Percentiles rank a stretch among this genome's conserved stretches.
Conservation (phyloP, 2,329 filamentous ascomycete species). For the Simplicillium sp. region DNA sequence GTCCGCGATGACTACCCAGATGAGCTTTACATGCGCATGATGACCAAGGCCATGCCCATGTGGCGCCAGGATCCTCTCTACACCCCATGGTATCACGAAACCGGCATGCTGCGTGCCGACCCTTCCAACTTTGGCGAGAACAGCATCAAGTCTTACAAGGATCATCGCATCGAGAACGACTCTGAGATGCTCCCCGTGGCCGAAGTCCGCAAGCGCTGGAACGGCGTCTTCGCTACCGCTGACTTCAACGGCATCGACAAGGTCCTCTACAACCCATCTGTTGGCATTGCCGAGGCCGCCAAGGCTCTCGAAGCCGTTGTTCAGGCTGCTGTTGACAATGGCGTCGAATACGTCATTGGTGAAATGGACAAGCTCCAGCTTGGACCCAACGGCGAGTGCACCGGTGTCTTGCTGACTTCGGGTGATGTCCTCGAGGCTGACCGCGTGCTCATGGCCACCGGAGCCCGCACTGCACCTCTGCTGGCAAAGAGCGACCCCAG, state of each 20-base stretch:
- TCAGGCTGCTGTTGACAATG: slow-evolving; percentile 37
- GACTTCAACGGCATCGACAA: slow-evolving; percentile 46
- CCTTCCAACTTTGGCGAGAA: slow-evolving; percentile 31
- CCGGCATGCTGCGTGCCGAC: slow-evolving; percentile 40
- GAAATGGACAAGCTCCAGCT: slow-evolving; percentile 38
- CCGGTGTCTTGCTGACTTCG: slow-evolving; percentile 37
- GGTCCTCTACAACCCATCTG: slow-evolving; percentile 47
- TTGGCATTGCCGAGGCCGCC: slow-evolving; percentile 50
- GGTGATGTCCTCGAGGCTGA: slow-evolving; percentile 39
- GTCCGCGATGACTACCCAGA: slow-evolving; percentile 32
- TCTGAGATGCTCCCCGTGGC: slow-evolving; percentile 32
- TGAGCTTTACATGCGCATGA: slow-evolving; percentile 27
- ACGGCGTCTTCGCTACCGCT: slow-evolving; percentile 46
- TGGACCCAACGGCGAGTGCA: slow-evolving; percentile 31
- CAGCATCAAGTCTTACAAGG: slow-evolving; percentile 28
- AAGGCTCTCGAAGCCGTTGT: slow-evolving; percentile 46
- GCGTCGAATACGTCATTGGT: slow-evolving; percentile 45
- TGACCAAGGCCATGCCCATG: slow-evolving; percentile 27
- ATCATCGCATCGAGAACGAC: slow-evolving; percentile 27
- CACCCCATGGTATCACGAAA: slow-evolving; percentile 43
- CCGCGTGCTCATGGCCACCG: slow-evolving; percentile 44
- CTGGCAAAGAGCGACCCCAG: slow-evolving; percentile 40
- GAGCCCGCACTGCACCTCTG: slow-evolving; percentile 45
- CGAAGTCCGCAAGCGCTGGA: slow-evolving; percentile 44
- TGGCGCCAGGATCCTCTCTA: slow-evolving; percentile 39